phyloP scores from a whole-genome alignment of 2,329 filamentous ascomycete species.

The Coleophoma crateriformis region DNA sequence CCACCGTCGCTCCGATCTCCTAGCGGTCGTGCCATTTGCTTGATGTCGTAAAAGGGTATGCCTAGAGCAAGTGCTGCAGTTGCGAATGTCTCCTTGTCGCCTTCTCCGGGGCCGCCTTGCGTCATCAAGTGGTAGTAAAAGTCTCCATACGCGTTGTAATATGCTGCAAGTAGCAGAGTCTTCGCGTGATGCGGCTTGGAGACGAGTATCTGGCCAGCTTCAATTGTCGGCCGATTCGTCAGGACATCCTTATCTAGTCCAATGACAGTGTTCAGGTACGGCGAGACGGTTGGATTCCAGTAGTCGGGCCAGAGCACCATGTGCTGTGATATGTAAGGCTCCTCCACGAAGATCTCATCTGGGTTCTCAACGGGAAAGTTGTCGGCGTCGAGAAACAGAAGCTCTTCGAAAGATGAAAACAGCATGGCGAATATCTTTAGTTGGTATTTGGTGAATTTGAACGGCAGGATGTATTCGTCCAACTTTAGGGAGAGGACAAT shows the following conservation, averaged over 20 bases:
- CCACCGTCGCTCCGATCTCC: slow-evolving; percentile 4
- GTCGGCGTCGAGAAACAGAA: slow-evolving; percentile 43
- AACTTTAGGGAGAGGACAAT: slow-evolving; percentile 35
- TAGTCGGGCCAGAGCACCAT: slow-evolving; percentile 43
- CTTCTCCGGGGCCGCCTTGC: slow-evolving; percentile 40
- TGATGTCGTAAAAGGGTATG: slow-evolving; percentile 30
- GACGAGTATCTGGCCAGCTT: slow-evolving; percentile 39
- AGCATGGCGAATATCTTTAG: slow-evolving; percentile 42
- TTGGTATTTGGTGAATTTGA: slow-evolving; percentile 36
- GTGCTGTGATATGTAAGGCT: slow-evolving; percentile 33
- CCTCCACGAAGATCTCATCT: slow-evolving; percentile 31
- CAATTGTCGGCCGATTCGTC: slow-evolving; percentile 26
- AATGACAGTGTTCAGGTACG: slow-evolving; percentile 32
- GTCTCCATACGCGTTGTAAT: slow-evolving; percentile 41
- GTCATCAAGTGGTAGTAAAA: slow-evolving; percentile 11
- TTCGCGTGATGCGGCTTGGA: slow-evolving; percentile 34
- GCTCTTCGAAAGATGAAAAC: slow-evolving; percentile 41
- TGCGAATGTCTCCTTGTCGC: slow-evolving; percentile 45
- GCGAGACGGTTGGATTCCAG: slow-evolving; percentile 33
- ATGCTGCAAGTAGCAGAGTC: slow-evolving; percentile 38
- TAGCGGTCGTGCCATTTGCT: slow-evolving; percentile 3
- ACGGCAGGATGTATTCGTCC: slow-evolving; percentile 20
- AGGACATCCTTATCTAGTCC: not conserved
- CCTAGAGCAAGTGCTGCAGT: slow-evolving; percentile 34
- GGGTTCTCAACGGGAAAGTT: slow-evolving; percentile 37